phyloP scores from a whole-genome alignment of 345 rosid genomes.

The Eucalyptus regnans region DNA sequence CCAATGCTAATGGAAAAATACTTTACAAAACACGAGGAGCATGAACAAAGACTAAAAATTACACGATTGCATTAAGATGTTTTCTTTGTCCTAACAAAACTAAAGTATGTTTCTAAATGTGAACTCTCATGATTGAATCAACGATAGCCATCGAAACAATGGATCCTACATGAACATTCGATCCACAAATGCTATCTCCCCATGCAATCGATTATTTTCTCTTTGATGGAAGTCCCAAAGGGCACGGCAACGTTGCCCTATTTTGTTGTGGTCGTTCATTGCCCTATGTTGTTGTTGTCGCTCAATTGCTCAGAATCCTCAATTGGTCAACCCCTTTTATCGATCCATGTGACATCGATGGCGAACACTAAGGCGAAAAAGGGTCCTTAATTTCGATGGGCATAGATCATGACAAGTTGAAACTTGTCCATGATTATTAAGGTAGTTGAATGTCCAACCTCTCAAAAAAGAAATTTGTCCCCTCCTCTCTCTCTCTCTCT shows the following conservation, averaged over 20 bases:
- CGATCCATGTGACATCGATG: not conserved
- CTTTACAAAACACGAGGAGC: not conserved
- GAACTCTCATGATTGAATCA: not conserved
- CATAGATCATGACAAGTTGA: not conserved
- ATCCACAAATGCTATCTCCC: not conserved
- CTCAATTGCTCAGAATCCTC: not conserved
- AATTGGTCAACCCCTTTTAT: not conserved
- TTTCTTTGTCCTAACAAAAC: not conserved
- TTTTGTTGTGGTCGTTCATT: not conserved
- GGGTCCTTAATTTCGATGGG: not conserved
- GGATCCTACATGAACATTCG: not conserved
- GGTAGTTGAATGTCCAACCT: not conserved
- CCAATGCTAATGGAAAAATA: not conserved
- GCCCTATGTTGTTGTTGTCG: not conserved
- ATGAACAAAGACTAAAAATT: not conserved
- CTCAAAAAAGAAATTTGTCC: not conserved
- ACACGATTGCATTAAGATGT: accelerated
- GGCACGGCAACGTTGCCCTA: not conserved
- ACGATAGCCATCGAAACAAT: not conserved
- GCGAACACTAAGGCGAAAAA: not conserved
- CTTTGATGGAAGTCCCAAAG: not conserved
- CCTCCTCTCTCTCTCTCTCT: not conserved
- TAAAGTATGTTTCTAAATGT: not conserved
- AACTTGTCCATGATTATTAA: not conserved
- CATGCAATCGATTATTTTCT: not conserved